These are phyloP conservation scores for Rosellinia necatrix DNA, from an alignment of 2,329 filamentous ascomycete species.

Conservation along the genomic window DNA sequence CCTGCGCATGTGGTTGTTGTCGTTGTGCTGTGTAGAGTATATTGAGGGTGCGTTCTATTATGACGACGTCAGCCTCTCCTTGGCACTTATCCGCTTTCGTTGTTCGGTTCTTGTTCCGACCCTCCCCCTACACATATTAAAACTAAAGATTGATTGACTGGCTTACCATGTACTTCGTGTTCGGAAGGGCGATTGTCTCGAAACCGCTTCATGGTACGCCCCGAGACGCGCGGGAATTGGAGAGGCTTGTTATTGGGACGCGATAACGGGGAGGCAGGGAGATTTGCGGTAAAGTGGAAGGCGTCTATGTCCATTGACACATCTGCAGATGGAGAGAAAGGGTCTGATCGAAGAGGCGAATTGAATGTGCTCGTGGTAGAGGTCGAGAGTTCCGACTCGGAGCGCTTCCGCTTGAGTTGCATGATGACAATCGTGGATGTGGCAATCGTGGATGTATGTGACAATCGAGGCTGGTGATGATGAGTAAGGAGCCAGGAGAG, in stretches of 20 bases:
- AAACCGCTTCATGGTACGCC: conserved; percentile 65
- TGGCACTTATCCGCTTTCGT: not conserved
- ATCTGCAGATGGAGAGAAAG: conserved; percentile 32
- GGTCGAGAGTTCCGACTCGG: conserved; percentile 60
- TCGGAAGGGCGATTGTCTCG: conserved; percentile 64
- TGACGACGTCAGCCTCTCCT: conserved; percentile 25
- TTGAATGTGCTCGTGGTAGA: conserved; percentile 52
- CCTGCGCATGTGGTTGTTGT: conserved; percentile 30
- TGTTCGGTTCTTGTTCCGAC: not conserved
- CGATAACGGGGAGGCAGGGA: conserved; percentile 35
- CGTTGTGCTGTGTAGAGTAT: conserved; percentile 62
- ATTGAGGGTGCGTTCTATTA: conserved; percentile 59
- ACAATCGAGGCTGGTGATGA: not conserved
- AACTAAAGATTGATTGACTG: conserved; percentile 36
- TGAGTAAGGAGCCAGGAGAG: not conserved
- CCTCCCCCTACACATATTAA: not conserved
- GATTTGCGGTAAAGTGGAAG: conserved; percentile 36
- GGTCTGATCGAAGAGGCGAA: conserved; percentile 43
- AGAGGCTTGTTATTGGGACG: conserved; percentile 29
- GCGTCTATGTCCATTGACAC: conserved; percentile 42
- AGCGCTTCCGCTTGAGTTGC: conserved; percentile 68
- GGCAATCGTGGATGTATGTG: not conserved
- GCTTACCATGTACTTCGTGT: conserved; percentile 59
- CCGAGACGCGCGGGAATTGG: conserved; percentile 48
- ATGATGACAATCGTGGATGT: conserved; percentile 43